A percentile compares a stretch with the other conserved stretches of the same genome.
Conservation (phyloP, 352 stramenopile species). For the Thalassiosira livingstoniorum region DNA sequence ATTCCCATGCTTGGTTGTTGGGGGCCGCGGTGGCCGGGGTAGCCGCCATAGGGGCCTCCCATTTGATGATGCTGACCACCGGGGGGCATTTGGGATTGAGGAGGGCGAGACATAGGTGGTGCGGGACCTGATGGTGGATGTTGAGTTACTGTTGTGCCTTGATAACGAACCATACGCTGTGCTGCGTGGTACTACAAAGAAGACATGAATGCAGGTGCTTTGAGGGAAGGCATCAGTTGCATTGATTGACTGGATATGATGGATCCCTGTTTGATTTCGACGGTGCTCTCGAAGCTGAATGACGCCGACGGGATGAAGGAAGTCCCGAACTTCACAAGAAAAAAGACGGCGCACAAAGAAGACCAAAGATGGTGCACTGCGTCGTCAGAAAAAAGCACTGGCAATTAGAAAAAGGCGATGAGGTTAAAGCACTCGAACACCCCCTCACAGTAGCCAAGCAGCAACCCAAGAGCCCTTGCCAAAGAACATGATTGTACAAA, state of each 20-base stretch:
- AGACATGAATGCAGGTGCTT: not conserved
- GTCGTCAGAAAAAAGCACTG: no score
- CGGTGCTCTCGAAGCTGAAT: no score
- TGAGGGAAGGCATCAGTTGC: not conserved
- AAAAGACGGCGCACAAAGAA: no score
- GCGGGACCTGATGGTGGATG: conserved; percentile 44
- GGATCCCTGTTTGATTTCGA: no score
- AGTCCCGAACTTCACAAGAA: no score
- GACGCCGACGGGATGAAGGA: no score
- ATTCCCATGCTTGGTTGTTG: conserved; percentile 9
- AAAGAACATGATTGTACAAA: no score
- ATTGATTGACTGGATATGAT: not conserved
- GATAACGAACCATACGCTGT: conserved; percentile 66
- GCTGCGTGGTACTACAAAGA: not conserved
- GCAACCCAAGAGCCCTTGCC: no score
- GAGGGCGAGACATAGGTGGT: conserved; percentile 22
- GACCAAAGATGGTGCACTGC: no score
- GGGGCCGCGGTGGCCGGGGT: not conserved
- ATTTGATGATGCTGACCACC: not conserved
- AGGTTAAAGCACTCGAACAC: no score
- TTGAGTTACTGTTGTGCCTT: conserved; percentile 56
- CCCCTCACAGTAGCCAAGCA: no score
- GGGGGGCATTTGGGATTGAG: conserved; percentile 45
- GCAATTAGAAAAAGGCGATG: no score
- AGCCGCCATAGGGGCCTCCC: conserved; percentile 12